Conservation (phyloP, 495 filamentous ascomycete genomes). For the Trichocladium antarcticum region DNA sequence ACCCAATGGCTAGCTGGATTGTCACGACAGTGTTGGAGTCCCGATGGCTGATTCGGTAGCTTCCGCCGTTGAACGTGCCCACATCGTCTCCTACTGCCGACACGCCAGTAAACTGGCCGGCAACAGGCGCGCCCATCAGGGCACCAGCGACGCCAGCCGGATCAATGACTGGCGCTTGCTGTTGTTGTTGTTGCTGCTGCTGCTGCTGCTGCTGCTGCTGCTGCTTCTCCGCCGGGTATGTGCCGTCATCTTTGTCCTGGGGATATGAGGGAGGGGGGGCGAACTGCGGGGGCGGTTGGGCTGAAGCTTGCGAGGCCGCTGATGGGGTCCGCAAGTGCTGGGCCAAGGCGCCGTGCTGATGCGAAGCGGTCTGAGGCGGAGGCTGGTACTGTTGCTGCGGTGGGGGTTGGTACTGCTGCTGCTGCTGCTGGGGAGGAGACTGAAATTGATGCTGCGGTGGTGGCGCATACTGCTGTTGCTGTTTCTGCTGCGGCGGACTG, state of each 20-base stretch:
- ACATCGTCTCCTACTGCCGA: constrained; percentile 59
- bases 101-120: constrained; percentile 49
- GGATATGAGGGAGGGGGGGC: constrained; percentile 27
- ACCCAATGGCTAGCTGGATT: constrained; percentile 78
- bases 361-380: constrained; percentile 5
- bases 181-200: constrained; percentile 12
- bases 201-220: constrained; percentile 14
- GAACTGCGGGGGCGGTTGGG: constrained; percentile 25
- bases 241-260: constrained; percentile 19
- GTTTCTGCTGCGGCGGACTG: constrained; percentile 20
- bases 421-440: constrained; percentile 16
- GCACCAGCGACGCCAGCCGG: constrained; percentile 19
- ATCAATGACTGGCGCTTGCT: constrained; percentile 21
- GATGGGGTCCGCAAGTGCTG: constrained; percentile 20
- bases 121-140: constrained; percentile 24
- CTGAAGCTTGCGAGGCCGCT: constrained; percentile 15
- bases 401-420: not conserved
- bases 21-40: constrained; percentile 86
- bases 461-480: constrained; percentile 26
- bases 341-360: constrained; percentile 21
- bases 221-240: constrained; percentile 31
- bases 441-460: constrained; percentile 23
- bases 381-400: constrained; percentile 12
- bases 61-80: constrained; percentile 92
- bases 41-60: constrained; percentile 83